Conservation (phyloP, 305 asterid species). For the Striga hermonthica region DNA sequence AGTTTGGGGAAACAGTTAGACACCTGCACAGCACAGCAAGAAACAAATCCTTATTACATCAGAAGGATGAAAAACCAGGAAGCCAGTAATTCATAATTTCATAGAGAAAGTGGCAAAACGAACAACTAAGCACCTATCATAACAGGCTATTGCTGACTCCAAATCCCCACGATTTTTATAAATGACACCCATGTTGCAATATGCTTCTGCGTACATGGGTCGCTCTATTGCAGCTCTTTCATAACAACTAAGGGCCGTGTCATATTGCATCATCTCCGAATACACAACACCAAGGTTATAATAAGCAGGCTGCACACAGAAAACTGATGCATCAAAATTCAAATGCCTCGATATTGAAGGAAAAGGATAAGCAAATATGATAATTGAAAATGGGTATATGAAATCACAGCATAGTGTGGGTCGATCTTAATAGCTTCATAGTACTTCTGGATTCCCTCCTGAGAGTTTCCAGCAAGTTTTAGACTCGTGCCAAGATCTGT, state of each 20-base stretch:
- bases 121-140: slow-evolving; percentile 62
- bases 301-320: slow-evolving; percentile 87
- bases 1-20: slow-evolving; percentile 95
- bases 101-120: slow-evolving; percentile 11
- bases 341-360: slow-evolving; percentile 28
- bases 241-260: slow-evolving; percentile 87
- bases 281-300: slow-evolving; percentile 98
- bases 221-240: slow-evolving; percentile 95
- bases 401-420: slow-evolving; percentile 87
- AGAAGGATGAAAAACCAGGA: slow-evolving; percentile 30
- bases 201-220: slow-evolving; percentile 99
- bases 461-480: slow-evolving; percentile 93
- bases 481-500: slow-evolving; percentile 98
- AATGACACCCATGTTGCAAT: slow-evolving; percentile 99
- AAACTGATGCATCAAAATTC: slow-evolving; percentile 37
- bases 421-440: slow-evolving; percentile 89
- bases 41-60: slow-evolving; percentile 29
- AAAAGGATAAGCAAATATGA: slow-evolving; percentile 19
- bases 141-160: slow-evolving; percentile 95
- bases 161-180: slow-evolving; percentile 94
- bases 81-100: slow-evolving; percentile 23
- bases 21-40: slow-evolving; percentile 56
- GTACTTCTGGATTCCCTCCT: slow-evolving; percentile 95
- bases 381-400: slow-evolving; percentile 23
- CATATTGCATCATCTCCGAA: slow-evolving; percentile 99